phyloP scores from a whole-genome alignment of 2,329 filamentous ascomycete species.

The Xylaria sp. region DNA sequence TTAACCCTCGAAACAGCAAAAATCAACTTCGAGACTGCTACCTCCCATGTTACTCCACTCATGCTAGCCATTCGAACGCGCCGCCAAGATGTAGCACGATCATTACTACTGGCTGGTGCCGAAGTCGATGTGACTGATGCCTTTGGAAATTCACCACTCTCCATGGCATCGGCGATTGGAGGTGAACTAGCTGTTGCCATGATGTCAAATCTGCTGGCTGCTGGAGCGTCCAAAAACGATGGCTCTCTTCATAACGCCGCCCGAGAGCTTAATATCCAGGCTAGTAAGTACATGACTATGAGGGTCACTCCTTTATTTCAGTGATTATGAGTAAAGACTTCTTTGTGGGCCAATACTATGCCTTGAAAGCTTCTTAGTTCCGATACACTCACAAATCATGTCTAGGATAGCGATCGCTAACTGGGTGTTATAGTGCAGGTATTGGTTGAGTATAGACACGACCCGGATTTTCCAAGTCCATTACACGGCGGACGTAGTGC shows the following conservation, averaged over 20 bases:
- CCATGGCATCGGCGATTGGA: slow-evolving; percentile 67
- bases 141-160: slow-evolving; percentile 67
- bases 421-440: slow-evolving; percentile 54
- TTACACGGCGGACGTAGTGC: slow-evolving; percentile 72
- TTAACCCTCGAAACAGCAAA: slow-evolving; percentile 56
- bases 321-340: background rate
- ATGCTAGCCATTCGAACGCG: slow-evolving; percentile 68
- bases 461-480: slow-evolving; percentile 72
- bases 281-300: slow-evolving; percentile 44
- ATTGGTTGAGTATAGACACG: slow-evolving; percentile 69
- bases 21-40: slow-evolving; percentile 64
- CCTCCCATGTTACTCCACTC: slow-evolving; percentile 66
- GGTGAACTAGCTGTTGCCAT: slow-evolving; percentile 65
- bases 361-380: background rate
- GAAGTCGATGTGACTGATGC: slow-evolving; percentile 69
- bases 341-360: background rate
- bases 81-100: slow-evolving; percentile 67
- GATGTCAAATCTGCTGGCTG: slow-evolving; percentile 65
- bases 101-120: slow-evolving; percentile 67
- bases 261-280: slow-evolving; percentile 66
- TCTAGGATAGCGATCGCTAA: background rate
- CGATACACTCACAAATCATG: background rate
- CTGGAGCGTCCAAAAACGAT: slow-evolving; percentile 69
- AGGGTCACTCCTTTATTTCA: background rate
- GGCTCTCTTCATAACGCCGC: slow-evolving; percentile 75